Conservation (phyloP, 306 rosid genomes). For the Quercus bicolor region DNA sequence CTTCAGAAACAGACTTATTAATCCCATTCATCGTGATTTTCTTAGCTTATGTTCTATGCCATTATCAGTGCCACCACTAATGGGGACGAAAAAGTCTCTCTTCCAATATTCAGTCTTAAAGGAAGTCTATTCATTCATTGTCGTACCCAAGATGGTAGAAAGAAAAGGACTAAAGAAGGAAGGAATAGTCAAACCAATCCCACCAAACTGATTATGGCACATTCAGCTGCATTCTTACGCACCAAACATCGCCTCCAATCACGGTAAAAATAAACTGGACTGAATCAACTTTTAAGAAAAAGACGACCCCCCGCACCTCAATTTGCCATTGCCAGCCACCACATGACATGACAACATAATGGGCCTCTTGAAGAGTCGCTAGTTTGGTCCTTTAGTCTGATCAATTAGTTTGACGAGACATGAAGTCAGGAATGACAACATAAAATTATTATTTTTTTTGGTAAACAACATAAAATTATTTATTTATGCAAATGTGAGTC, state of each 20-base stretch:
- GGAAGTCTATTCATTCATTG: neutral
- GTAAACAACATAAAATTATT: too few relatives aligned
- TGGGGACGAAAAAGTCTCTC: neutral
- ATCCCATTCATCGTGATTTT: neutral
- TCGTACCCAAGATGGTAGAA: neutral
- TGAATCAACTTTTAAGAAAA: neutral
- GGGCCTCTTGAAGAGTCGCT: neutral
- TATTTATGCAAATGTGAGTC: too few relatives aligned
- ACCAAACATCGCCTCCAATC: conserved; percentile 32
- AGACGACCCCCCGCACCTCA: neutral
- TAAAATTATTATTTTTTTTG: too few relatives aligned
- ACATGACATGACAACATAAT: neutral
- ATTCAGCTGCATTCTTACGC: conserved; percentile 8
- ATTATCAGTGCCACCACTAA: neutral
- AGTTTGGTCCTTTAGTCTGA: neutral
- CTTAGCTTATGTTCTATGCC: neutral
- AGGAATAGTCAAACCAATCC: conserved; percentile 9
- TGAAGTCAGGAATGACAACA: too few relatives aligned
- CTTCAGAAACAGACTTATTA: neutral
- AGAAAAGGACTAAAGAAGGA: neutral
- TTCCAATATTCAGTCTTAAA: neutral
- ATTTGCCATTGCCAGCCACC: neutral
- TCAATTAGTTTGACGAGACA: too few relatives aligned
- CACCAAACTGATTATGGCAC: neutral
- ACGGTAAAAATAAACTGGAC: neutral